These are phyloP conservation scores for Termitomyces sp. DNA, from an alignment of 768 basidiomycete genomes.

Conservation along the genomic window DNA sequence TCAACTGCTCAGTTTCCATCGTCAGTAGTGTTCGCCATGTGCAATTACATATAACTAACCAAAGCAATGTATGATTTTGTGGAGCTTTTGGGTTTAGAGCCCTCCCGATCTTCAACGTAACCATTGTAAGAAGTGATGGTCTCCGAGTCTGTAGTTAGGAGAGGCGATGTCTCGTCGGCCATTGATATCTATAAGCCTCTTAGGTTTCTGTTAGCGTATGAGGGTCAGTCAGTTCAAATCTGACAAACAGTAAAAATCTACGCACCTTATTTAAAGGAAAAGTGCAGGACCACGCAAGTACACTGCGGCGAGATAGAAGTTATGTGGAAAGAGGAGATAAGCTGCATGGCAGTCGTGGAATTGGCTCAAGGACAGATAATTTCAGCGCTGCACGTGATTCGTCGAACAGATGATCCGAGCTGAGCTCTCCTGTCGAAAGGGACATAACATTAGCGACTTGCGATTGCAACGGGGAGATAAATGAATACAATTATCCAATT, in stretches of 20 bases:
- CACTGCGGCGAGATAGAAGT: background rate
- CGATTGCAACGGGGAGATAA: background rate
- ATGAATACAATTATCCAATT: background rate
- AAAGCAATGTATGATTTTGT: slow-evolving; percentile 19
- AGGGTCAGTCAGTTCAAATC: background rate
- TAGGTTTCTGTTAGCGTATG: background rate
- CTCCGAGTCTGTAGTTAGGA: slow-evolving; percentile 17
- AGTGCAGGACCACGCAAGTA: background rate
- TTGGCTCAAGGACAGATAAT: background rate
- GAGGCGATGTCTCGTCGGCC: slow-evolving; percentile 30
- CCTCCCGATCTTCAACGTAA: slow-evolving; percentile 8
- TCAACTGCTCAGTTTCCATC: slow-evolving; percentile 22
- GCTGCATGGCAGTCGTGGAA: slow-evolving; percentile 2
- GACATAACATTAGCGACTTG: background rate
- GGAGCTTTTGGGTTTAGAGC: slow-evolving; percentile 1
- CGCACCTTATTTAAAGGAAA: background rate
- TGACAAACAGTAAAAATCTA: background rate
- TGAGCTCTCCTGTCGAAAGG: background rate
- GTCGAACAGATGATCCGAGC: background rate
- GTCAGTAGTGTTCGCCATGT: background rate
- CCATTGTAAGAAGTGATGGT: slow-evolving; percentile 9
- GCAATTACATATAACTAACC: slow-evolving; percentile 7
- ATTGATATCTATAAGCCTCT: slow-evolving; percentile 12
- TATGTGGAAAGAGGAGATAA: background rate
- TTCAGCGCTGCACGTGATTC: slow-evolving; percentile 3